These are phyloP conservation scores for Sphagnurus paluster DNA, from an alignment of 1,284 basidiomycete species.

Conservation along the genomic window DNA sequence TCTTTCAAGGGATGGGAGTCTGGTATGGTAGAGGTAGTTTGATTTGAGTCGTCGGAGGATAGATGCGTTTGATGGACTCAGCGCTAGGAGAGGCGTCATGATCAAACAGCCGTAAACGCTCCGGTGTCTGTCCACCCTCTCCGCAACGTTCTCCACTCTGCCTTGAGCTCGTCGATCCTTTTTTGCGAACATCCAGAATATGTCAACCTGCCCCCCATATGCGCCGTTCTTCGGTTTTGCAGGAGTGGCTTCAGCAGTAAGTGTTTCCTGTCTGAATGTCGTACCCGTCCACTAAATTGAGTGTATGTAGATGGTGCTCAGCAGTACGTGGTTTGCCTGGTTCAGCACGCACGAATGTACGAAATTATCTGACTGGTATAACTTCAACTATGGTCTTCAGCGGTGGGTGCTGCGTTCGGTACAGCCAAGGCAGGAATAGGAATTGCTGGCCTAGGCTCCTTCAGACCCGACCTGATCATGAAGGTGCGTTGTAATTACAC, in stretches of 20 bases:
- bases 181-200: too few species aligned
- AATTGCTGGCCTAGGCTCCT: constrained; percentile 93
- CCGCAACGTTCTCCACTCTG: too few species aligned
- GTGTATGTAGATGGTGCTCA: constrained; percentile 75
- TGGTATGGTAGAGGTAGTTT: too few species aligned
- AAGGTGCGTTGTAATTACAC: constrained; percentile 59
- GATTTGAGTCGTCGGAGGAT: too few species aligned
- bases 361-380: constrained; percentile 6
- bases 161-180: too few species aligned
- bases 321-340: constrained; percentile 52
- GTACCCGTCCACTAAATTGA: constrained; percentile 1
- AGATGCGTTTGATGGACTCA: too few species aligned
- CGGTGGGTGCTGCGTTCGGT: constrained; percentile 94
- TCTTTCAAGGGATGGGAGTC: too few species aligned
- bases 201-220: constrained; percentile 76
- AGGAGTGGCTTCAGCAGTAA: constrained; percentile 78
- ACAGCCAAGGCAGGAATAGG: constrained; percentile 98
- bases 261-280: constrained; percentile 28
- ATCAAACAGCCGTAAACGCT: too few species aligned
- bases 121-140: too few species aligned
- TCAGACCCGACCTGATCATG: constrained; percentile 97
- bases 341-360: neutral
- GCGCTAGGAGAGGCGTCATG: too few species aligned
- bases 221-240: constrained; percentile 87
- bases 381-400: constrained; percentile 33